Percentiles rank a stretch among this genome's conserved stretches.
phyloP scores from a whole-genome alignment of 139 green algal genomes.

The Asterochloris erici region DNA sequence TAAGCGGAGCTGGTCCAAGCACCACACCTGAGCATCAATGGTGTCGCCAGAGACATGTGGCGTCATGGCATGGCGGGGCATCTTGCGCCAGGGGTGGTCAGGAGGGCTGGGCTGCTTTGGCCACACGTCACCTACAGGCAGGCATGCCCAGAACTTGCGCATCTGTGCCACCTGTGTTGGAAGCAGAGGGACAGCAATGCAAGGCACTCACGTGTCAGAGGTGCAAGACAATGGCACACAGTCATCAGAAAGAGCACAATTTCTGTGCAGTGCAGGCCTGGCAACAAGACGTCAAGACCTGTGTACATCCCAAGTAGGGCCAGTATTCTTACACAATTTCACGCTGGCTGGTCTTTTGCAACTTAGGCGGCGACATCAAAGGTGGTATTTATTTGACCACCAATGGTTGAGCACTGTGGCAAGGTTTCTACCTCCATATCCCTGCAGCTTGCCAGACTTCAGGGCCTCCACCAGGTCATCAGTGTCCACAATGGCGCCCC shows the following conservation, averaged over 20 bases:
- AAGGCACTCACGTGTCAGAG: too few relatives aligned
- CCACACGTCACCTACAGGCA: constrained; percentile 25
- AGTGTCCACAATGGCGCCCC: constrained; percentile 20
- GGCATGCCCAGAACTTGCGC: too few relatives aligned
- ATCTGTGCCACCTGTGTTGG: too few relatives aligned
- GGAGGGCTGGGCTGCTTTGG: constrained; percentile 18
- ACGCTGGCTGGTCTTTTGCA: too few relatives aligned
- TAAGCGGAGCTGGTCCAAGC: not conserved
- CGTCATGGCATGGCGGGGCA: constrained; percentile 29
- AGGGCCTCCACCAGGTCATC: constrained; percentile 20
- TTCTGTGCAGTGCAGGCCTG: not conserved
- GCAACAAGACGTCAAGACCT: not conserved
- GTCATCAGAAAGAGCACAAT: too few relatives aligned
- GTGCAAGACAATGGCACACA: too few relatives aligned
- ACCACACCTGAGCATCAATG: constrained; percentile 25
- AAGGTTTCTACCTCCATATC: not conserved
- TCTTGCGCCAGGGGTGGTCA: constrained; percentile 30
- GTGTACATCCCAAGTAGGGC: too few relatives aligned
- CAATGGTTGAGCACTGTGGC: too few relatives aligned
- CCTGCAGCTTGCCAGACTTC: constrained; percentile 9
- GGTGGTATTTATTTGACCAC: too few relatives aligned
- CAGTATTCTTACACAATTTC: too few relatives aligned
- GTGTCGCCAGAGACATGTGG: constrained; percentile 27
- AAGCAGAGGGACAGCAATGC: too few relatives aligned
- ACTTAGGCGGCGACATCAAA: too few relatives aligned